These are phyloP conservation scores for Achaetomiella virescens DNA, from an alignment of 495 filamentous ascomycete genomes.

Conservation along the genomic window DNA sequence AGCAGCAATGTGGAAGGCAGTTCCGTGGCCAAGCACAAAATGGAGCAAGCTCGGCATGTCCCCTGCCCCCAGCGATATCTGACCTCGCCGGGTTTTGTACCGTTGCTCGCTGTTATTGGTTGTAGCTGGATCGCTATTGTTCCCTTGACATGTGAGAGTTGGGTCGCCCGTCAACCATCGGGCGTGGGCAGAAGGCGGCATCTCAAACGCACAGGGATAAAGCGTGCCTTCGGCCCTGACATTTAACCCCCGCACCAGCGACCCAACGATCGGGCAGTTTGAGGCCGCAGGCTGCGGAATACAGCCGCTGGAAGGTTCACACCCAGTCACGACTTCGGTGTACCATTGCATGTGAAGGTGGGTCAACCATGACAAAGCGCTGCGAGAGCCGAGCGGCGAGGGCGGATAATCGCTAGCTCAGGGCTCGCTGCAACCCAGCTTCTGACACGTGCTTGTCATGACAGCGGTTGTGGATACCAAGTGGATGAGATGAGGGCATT, in stretches of 20 bases:
- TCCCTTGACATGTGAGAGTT: not conserved
- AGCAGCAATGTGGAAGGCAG: not conserved
- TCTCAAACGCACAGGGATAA: not conserved
- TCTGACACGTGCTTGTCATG: slow-evolving; percentile 16
- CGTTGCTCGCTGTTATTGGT: not conserved
- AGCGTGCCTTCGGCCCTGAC: no score
- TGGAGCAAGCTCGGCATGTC: not conserved
- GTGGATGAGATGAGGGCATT: no score
- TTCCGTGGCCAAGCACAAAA: not conserved
- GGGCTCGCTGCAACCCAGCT: not conserved
- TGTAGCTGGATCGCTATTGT: not conserved
- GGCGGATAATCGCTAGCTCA: not conserved
- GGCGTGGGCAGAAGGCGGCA: no score
- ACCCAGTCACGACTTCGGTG: no score
- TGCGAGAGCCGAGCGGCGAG: slow-evolving; percentile 2
- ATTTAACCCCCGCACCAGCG: no score
- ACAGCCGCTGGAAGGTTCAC: no score
- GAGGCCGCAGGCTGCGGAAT: not conserved
- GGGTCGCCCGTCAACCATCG: not conserved
- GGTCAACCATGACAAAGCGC: slow-evolving; percentile 10
- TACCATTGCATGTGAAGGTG: slow-evolving; percentile 14
- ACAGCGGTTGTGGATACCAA: no score
- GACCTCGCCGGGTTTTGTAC: not conserved
- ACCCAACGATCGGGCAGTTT: no score
- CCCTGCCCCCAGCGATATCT: not conserved